Conservation (phyloP, 495 filamentous ascomycete genomes). For the Tuber calosporum region DNA sequence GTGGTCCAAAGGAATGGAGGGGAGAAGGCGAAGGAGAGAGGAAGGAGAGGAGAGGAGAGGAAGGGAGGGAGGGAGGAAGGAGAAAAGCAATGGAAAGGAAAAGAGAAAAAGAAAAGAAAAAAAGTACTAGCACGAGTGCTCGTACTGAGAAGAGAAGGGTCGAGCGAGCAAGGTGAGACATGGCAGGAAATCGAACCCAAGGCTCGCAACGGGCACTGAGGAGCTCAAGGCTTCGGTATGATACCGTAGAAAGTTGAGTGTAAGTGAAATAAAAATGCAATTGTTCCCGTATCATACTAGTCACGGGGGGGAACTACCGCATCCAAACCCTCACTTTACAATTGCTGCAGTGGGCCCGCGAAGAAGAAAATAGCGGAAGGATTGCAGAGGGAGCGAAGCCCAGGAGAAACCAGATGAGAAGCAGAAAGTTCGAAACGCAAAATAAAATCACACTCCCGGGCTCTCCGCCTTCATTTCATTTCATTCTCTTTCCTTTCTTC, state of each 20-base stretch:
- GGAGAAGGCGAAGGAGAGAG: slow-evolving; percentile 17
- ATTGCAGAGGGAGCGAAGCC: not conserved
- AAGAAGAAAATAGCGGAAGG: too few relatives aligned
- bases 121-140: not conserved
- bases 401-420: not conserved
- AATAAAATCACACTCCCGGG: not conserved
- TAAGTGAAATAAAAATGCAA: not conserved
- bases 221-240: not conserved
- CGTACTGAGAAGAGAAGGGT: not conserved
- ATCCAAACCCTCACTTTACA: not conserved
- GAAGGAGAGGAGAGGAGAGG: slow-evolving; percentile 8
- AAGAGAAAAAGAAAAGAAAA: slow-evolving; percentile 2
- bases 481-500: not conserved
- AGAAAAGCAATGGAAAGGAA: slow-evolving; percentile 3
- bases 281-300: not conserved
- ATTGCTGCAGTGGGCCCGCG: not conserved
- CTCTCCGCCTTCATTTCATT: not conserved
- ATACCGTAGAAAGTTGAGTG: not conserved
- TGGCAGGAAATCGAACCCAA: not conserved
- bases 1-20: slow-evolving; percentile 12
- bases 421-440: not conserved
- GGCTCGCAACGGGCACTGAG: not conserved
- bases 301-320: not conserved
- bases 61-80: slow-evolving; percentile 3
- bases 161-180: not conserved